These are phyloP conservation scores for Ceratocystiopsis brevicomis DNA, from an alignment of 2,329 filamentous ascomycete genomes.

Conservation along the genomic window DNA sequence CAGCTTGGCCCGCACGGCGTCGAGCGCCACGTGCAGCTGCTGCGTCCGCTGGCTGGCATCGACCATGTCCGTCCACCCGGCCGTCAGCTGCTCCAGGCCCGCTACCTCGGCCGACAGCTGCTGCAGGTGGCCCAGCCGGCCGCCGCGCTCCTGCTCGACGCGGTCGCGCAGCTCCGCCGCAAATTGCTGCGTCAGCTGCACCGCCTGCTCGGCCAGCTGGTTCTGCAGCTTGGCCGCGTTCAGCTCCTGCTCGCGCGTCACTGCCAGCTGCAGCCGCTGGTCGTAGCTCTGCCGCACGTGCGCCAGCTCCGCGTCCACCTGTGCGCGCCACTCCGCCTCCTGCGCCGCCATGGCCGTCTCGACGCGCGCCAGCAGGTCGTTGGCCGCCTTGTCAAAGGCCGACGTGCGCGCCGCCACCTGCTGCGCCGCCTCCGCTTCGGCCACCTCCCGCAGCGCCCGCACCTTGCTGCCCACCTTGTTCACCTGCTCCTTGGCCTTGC, in stretches of 20 bases:
- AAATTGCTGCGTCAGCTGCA: slow-evolving; percentile 74
- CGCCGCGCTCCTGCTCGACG: slow-evolving; percentile 75
- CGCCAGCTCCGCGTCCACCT: slow-evolving; percentile 74
- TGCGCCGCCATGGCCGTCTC: slow-evolving; percentile 67
- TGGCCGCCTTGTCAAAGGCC: slow-evolving; percentile 72
- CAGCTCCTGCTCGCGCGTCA: slow-evolving; percentile 61
- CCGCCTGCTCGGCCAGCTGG: slow-evolving; percentile 73
- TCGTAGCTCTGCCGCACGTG: slow-evolving; percentile 62
- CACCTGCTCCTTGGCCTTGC: slow-evolving; percentile 72
- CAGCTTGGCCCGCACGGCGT: background rate
- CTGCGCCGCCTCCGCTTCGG: slow-evolving; percentile 51
- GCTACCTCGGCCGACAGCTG: slow-evolving; percentile 60
- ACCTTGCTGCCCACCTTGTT: slow-evolving; percentile 64
- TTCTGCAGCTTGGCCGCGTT: slow-evolving; percentile 71
- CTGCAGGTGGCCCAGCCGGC: slow-evolving; percentile 68
- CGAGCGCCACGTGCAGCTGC: slow-evolving; percentile 68
- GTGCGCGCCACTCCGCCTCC: slow-evolving; percentile 64
- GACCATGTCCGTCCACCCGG: slow-evolving; percentile 77
- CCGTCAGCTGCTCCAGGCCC: slow-evolving; percentile 73
- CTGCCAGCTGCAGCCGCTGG: slow-evolving; percentile 56
- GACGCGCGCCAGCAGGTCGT: slow-evolving; percentile 72
- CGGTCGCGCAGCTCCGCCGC: slow-evolving; percentile 56
- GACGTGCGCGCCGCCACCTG: slow-evolving; percentile 53
- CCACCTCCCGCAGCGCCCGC: slow-evolving; percentile 47
- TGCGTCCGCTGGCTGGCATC: slow-evolving; percentile 85